Evolutionary conservation across 2,329 filamentous ascomycete genomes (phyloP).

Genomic region (Magnaporthiopsis rhizophila): DNA sequence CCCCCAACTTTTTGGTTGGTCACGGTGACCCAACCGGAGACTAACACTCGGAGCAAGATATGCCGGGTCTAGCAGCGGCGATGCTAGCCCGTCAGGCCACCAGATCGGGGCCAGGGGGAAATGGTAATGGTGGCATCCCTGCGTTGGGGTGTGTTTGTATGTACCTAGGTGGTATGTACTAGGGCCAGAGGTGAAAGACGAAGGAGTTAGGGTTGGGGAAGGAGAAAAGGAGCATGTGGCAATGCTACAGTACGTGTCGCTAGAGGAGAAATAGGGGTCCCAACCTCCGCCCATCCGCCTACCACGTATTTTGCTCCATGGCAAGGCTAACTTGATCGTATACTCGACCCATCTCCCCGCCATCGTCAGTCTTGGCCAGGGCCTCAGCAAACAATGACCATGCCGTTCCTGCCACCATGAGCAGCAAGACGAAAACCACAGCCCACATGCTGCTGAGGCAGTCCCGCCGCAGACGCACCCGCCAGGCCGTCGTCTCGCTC

Average conservation of each 20-base stretch:
- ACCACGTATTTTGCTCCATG: neutral
- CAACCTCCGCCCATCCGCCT: neutral
- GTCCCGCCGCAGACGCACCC: conserved; percentile 12
- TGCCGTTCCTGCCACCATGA: conserved; percentile 8
- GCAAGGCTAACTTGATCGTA: neutral
- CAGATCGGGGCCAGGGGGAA: neutral
- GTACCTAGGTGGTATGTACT: no score
- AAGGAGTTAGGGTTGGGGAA: neutral
- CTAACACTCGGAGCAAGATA: neutral
- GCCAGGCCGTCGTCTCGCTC: conserved; percentile 15
- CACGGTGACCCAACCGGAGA: neutral
- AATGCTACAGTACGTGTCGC: neutral
- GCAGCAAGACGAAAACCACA: conserved; percentile 12
- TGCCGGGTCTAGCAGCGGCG: neutral
- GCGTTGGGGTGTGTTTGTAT: neutral
- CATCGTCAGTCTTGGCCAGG: neutral
- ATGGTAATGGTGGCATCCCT: neutral
- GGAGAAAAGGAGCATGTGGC: neutral
- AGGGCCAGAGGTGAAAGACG: no score
- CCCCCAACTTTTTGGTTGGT: neutral
- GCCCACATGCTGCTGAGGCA: conserved; percentile 11
- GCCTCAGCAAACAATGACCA: neutral
- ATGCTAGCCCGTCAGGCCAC: neutral
- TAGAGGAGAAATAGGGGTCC: neutral
- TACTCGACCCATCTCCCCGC: neutral